Base-by-base conservation (phyloP, 106 monocot species). In the Dendrobium nobile region DNA sequence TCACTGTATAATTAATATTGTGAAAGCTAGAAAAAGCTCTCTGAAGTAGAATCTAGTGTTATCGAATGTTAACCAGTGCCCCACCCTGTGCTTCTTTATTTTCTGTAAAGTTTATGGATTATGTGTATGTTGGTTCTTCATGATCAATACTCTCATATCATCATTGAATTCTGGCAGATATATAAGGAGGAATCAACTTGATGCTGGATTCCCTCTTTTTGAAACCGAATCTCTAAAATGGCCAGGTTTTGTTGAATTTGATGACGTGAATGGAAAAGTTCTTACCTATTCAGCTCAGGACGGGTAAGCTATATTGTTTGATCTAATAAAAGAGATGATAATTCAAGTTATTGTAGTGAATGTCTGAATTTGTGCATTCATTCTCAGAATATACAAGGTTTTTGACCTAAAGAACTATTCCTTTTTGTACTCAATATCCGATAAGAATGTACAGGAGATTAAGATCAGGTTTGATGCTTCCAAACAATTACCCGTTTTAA, bases 181-280 rank as follows among this genome's bases (percentile, higher is more conserved):
- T 80, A 95, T 95, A 41, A 85, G 90, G 82, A 88, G 92, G 80
- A 95, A 95, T 75, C 86, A 89, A 64, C 82, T 95, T 76, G 88
- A 95, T 84, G 92, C 95, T 77, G 95, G 95, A 68, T 92, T 81
- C 77, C 85, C 95, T 61, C 92, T 95, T 79, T 95, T 95, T 83
- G 92, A 92, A 86, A 87, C 90, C 1, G 92, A 95, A 64, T 95
- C 94, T 24, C 90, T 95, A 5, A 95, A 95, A 43, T 95, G 94
- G 94, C 94, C 94, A 64, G 95, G 95, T 83, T 95, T 95, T 86
- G 95, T 95, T 5, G 95, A 95, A 84, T 95, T 95, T 83, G 95
- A 95, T 79, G 95, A 95, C 88, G 95, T 95, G 33, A 95, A 95
- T 86, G 95, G 92, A 16, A 95, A 95, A 88, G 95, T 95, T 56